Evolutionary conservation across 2,329 filamentous ascomycete species (phyloP), one percentile per base, ranked within the genome.

Genomic region (Botrytis pseudocinerea): DNA sequence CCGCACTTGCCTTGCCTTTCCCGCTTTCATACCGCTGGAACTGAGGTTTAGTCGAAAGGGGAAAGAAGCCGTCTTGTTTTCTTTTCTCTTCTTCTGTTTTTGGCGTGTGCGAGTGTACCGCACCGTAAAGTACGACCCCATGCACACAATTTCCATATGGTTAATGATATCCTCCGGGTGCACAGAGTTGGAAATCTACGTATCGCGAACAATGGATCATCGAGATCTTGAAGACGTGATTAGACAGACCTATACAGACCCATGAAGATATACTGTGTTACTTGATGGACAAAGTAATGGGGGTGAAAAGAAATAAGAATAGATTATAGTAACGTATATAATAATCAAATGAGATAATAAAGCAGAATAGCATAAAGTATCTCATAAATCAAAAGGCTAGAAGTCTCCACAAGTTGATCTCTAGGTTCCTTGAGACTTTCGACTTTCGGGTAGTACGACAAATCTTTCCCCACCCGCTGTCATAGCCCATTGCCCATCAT

Each of bases 1-100:
- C 76, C 77, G 76, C 74, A 76, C 76, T 75, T 76, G 78, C 77
- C 76, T 77, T 78, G 75, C 76, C 54, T 77, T 78, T 78, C 74
- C 75, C 74, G 70, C 65, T 70, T 65, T 69, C 62, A 38, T 60
- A 68, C 60, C 38, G 28, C 35, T 65, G 51, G 51, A 35, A 28
- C 22, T 44, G 44, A 63, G 18, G 25, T 28, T 63, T 70, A 28
- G 51, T 32, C 66, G 46, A 25, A 44, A 46, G 22, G 35, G 57
- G 59, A 46, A 63, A 14, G 35, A 46, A 63, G n/a, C n/a, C 10
- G 57, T 40, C 22, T 35, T 16, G 25, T 16, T 54, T 63, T 46
- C 38, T 44, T 64, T 25, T 40, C 48, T 63, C 16, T 22, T 65
- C 22, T 46, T 65, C 28, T 48, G 28, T 44, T 35, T 28, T 40